Evolutionary conservation across 2,329 filamentous ascomycete species (phyloP).

Genomic region (Penicillium sp.): DNA sequence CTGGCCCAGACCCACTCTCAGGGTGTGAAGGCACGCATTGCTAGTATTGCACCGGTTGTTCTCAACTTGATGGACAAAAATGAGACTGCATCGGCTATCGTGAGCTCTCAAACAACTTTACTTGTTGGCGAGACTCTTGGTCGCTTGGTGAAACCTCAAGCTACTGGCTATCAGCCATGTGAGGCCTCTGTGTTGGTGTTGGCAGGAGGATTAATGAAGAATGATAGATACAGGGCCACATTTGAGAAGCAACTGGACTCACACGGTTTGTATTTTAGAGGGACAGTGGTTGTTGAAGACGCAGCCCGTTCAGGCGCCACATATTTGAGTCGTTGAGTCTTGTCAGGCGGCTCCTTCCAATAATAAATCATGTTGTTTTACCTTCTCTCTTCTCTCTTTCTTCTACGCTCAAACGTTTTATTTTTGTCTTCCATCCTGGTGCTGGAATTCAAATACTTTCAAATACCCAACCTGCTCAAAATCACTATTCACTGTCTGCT

Average conservation of each 20-base stretch:
- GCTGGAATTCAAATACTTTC: not conserved
- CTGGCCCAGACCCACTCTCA: slow-evolving; percentile 9
- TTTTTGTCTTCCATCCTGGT: not conserved
- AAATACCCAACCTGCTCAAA: not conserved
- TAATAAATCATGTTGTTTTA: not conserved
- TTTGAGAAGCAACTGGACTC: slow-evolving; percentile 8
- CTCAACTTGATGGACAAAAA: slow-evolving; percentile 5
- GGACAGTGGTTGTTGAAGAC: slow-evolving; percentile 14
- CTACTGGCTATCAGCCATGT: slow-evolving; percentile 3
- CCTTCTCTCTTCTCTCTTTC: not conserved
- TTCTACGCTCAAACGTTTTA: not conserved
- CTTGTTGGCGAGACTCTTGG: slow-evolving; percentile 16
- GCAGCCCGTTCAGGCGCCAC: slow-evolving; percentile 9
- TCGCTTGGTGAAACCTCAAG: slow-evolving; percentile 14
- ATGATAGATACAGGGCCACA: slow-evolving; percentile 13
- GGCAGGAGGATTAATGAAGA: slow-evolving; percentile 23
- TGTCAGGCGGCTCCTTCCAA: not conserved
- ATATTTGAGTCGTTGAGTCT: not conserved
- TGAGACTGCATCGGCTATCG: slow-evolving; percentile 13
- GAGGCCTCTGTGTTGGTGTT: slow-evolving; percentile 18
- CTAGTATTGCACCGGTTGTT: slow-evolving; percentile 16
- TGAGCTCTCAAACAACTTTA: slow-evolving; percentile 6
- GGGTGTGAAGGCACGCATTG: slow-evolving; percentile 18
- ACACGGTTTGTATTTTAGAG: slow-evolving; percentile 7
- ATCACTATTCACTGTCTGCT: not conserved